Conservation (phyloP, 2,329 filamentous ascomycete genomes). For the Aspergillus novofumigatus region DNA sequence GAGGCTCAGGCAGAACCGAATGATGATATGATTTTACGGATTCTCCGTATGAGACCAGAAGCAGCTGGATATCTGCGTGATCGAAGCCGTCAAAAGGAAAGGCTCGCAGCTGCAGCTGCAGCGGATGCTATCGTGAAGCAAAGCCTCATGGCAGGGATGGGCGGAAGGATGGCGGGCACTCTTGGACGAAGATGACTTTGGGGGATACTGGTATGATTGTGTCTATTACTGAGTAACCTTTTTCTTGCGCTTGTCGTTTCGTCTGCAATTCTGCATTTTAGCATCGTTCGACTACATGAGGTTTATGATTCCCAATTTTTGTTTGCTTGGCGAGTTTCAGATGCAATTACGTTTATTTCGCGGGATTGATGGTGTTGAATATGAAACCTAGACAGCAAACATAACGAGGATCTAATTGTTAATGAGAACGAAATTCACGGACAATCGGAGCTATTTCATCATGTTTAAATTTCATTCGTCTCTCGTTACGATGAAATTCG, state of each 20-base stretch:
- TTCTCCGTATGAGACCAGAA: constrained; percentile 90
- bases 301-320: constrained; percentile 13
- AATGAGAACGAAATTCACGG: background rate
- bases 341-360: background rate
- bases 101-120: constrained; percentile 81
- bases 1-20: constrained; percentile 95
- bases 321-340: background rate
- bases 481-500: background rate
- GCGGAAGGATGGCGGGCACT: constrained; percentile 49
- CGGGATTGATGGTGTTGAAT: background rate
- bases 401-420: background rate
- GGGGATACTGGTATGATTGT: background rate
- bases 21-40: constrained; percentile 96
- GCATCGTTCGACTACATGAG: constrained; percentile 7
- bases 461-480: background rate
- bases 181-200: constrained; percentile 28
- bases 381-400: background rate
- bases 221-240: constrained; percentile 6
- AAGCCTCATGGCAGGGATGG: constrained; percentile 64
- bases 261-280: constrained; percentile 1
- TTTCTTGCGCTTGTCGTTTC: background rate
- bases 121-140: constrained; percentile 93
- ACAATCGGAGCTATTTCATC: background rate
- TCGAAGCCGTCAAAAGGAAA: constrained; percentile 86
- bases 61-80: constrained; percentile 84